Conservation (phyloP, 441 rosid genomes). For the Kokia cookei region DNA sequence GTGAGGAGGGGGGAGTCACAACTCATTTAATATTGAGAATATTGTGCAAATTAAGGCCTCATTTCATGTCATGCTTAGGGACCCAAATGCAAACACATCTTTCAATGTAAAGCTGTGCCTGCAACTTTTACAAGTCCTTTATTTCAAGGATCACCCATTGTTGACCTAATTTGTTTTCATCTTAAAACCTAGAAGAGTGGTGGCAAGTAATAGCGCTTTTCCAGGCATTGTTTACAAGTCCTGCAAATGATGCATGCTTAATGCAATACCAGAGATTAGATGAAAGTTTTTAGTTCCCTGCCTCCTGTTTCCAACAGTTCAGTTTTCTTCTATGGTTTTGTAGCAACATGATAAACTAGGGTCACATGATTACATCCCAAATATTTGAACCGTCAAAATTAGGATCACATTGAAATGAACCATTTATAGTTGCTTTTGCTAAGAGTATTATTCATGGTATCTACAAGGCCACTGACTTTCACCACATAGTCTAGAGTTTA, state of each 20-base stretch:
- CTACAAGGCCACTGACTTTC: not conserved
- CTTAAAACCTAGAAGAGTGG: not conserved
- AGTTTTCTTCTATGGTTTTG: not conserved
- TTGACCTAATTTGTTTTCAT: not conserved
- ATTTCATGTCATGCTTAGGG: not conserved
- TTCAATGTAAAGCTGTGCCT: not conserved
- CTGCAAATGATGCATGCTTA: not conserved
- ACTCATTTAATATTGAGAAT: not conserved
- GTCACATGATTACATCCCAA: too few species aligned
- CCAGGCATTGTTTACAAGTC: not conserved
- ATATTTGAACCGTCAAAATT: not conserved
- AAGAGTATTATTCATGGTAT: not conserved
- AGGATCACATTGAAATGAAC: not conserved
- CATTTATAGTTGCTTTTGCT: not conserved
- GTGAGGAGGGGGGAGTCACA: not conserved
- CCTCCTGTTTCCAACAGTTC: not conserved
- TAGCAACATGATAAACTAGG: too few species aligned
- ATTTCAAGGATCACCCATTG: not conserved
- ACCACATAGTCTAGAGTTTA: not conserved
- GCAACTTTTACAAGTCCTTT: not conserved
- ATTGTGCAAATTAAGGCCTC: not conserved
- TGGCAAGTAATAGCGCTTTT: not conserved
- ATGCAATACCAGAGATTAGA: not conserved
- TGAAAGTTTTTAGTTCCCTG: too few species aligned
- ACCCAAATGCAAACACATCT: not conserved